Evolutionary conservation across 768 basidiomycete genomes (phyloP), one percentile per base, ranked within the genome.

Genomic region (Cystobasidium onofrii): DNA sequence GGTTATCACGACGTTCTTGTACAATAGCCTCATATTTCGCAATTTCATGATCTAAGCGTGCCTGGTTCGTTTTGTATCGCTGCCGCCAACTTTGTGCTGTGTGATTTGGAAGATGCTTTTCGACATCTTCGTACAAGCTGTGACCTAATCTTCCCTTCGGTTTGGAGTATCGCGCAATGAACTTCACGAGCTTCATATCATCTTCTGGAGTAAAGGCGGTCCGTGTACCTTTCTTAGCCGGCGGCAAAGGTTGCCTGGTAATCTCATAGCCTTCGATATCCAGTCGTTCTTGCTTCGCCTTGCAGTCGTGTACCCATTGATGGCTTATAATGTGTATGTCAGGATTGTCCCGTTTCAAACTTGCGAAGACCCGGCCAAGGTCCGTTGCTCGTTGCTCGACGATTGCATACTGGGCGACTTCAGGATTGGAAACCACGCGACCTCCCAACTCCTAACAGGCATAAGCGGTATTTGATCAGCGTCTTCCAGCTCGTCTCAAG

Each of bases 181-280:
- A 67, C 50, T 67, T 67, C 4, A 31, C 65, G 10, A 67, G 65
- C 43, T 46, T 33, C 44, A 46, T 43, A 54, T 67, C 65, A 31
- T 67, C 65, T 52, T 67, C 65, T 23, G 65, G 44, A 23, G 41
- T 67, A 46, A 67, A 67, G 1, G 65, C 65, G 9, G 39, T 67
- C 27, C 65, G 65, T 13, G 44, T 67, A 23, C 41, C 65, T 54
- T 67, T 67, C 25, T 50, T 43, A 4, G 65, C 25, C 12, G 65
- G 43, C 34, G 43, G 41, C 7, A 29, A 20, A 52, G 65, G 44
- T 46, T 67, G 57, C 15, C 57, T 52, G 7, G 3, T 46, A 27
- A 67, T 52, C 50, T 12, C 39, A 31, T 46, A 67, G 18, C 46
- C 44, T 7, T 23, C 31, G 23, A 43, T 67, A 17, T 67, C 44